Evolutionary conservation across 73 alveolate genomes (phyloP).

Genomic region (Uronychia binucleata): DNA sequence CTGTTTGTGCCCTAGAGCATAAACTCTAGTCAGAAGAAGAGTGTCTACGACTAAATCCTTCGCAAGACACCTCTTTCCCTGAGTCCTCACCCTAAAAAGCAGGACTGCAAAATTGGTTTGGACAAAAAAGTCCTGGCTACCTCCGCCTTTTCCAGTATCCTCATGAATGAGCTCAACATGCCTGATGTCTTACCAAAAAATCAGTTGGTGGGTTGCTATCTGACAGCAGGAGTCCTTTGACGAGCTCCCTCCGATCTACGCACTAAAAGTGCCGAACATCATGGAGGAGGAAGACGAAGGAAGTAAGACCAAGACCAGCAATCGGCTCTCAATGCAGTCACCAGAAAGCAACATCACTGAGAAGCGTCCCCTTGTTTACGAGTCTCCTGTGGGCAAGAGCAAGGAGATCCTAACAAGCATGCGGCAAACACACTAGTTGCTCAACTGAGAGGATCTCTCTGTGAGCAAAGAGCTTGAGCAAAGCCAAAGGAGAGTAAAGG

Average conservation of each 20-base stretch:
- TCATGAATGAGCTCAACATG: no score
- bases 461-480: no score
- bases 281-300: neutral
- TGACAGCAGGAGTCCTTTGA: neutral
- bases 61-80: neutral
- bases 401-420: neutral
- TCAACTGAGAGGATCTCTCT: neutral
- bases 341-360: neutral
- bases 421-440: neutral
- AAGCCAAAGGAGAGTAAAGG: neutral
- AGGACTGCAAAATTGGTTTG: neutral
- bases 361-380: neutral
- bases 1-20: neutral
- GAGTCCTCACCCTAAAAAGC: neutral
- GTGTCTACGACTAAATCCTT: neutral
- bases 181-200: no score
- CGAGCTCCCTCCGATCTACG: neutral
- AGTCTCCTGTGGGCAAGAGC: neutral
- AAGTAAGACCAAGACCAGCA: neutral
- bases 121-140: neutral
- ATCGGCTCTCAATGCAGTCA: neutral
- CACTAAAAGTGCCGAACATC: neutral
- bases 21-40: neutral
- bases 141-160: neutral
- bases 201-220: no score